A percentile compares a stretch with the other conserved stretches of the same genome.
phyloP scores from a whole-genome alignment of 768 basidiomycete species.

The Auriscalpium microsporum region DNA sequence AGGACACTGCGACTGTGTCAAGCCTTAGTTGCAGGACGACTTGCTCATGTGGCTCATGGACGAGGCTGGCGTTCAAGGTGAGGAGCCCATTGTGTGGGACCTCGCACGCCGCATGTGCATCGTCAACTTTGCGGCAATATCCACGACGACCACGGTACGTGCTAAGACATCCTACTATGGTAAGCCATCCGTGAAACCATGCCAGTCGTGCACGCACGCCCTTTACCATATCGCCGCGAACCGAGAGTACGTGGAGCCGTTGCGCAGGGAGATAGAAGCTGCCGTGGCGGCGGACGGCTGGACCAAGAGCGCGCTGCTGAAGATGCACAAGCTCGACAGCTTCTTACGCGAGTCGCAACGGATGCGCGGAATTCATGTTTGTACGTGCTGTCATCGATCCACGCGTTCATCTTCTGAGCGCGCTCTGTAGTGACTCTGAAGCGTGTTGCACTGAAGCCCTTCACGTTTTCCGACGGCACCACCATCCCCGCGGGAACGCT shows the following conservation, averaged over 20 bases:
- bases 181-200: background rate
- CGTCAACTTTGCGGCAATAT: constrained; percentile 25
- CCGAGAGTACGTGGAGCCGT: constrained; percentile 18
- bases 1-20: background rate
- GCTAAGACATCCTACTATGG: background rate
- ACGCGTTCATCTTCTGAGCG: background rate
- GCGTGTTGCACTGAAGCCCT: constrained; percentile 24
- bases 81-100: constrained; percentile 23
- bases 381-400: constrained; percentile 13
- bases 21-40: constrained; percentile 25
- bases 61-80: constrained; percentile 18
- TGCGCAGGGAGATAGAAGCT: constrained; percentile 25
- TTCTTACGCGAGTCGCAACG: constrained; percentile 26
- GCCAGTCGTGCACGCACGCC: constrained; percentile 20
- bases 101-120: constrained; percentile 20
- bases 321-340: constrained; percentile 29
- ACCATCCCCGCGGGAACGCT: constrained; percentile 18
- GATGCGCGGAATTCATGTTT: constrained; percentile 14
- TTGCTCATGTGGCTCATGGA: constrained; percentile 34
- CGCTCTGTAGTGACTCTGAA: constrained; percentile 17
- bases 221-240: constrained; percentile 23
- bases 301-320: constrained; percentile 23
- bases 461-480: constrained; percentile 29
- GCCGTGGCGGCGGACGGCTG: constrained; percentile 17
- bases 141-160: constrained; percentile 19